Conservation (phyloP, 2,329 filamentous ascomycete species). For the Teratosphaeria viscida region DNA sequence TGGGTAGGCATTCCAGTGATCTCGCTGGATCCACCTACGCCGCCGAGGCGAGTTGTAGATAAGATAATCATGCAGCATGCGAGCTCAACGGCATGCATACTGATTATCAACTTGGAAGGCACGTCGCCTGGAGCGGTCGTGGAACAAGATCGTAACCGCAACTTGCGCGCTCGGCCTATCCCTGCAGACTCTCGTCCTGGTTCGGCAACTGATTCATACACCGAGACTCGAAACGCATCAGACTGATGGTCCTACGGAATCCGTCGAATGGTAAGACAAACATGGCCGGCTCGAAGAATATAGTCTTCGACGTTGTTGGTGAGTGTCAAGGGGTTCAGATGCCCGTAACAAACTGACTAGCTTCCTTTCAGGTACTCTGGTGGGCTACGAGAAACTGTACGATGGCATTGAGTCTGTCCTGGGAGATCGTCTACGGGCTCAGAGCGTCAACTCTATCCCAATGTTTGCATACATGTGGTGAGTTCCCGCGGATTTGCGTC, state of each 20-base stretch:
- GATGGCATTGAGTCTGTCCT: conserved; percentile 32
- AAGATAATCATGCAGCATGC: not conserved
- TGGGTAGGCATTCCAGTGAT: not conserved
- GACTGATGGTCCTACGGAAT: not conserved
- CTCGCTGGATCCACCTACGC: not conserved
- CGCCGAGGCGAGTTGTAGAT: not conserved
- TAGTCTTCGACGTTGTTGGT: conserved; percentile 37
- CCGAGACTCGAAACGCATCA: not conserved
- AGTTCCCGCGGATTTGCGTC: conserved; percentile 13
- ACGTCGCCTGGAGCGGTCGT: too few species aligned
- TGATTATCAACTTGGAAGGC: not conserved
- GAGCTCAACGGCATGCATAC: not conserved
- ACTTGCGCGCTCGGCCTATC: not conserved
- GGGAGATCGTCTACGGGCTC: conserved; percentile 29
- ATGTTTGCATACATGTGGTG: conserved; percentile 40
- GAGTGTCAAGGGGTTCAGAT: not conserved
- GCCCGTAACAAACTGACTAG: not conserved
- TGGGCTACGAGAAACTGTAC: conserved; percentile 36
- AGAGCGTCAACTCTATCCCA: conserved; percentile 30
- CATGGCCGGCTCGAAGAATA: conserved; percentile 9
- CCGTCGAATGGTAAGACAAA: not conserved
- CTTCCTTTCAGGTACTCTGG: conserved; percentile 25
- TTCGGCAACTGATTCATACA: not conserved
- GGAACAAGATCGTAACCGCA: not conserved
- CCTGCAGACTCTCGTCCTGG: not conserved